Base-by-base conservation (phyloP, 257 asterid species). In the Vinca minor region DNA sequence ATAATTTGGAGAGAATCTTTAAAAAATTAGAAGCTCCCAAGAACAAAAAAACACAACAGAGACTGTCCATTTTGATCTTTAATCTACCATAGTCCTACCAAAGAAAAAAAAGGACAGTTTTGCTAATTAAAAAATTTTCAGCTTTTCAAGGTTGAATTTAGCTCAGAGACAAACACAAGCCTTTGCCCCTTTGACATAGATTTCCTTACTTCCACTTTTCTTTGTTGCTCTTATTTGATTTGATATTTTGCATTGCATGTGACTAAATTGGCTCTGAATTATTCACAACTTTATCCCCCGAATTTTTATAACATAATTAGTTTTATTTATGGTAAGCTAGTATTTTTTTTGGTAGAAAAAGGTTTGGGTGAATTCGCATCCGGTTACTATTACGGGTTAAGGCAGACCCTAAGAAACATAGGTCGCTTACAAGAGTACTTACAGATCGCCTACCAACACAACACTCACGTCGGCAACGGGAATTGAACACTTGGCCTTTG, bases 91-190 rank as follows among this genome's bases (percentile, higher is more conserved):
- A 29, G 32, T 21, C n/a, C 34, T 38, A 34, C 38, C 38, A 34
- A 64, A 35, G 34, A 49, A 38, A 61, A 48, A n/a, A 49, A 28
- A 20, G 9, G 69, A 65, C 61, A 65, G 36, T 31, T 64, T 10
- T 64, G 60, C 5, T 29, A n/a, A 13, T 3, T 29, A n/a, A 13
- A 49, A 64, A 28, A 32, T 36, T 20, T 34, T 48, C 61, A 65
- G 69, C 69, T 65, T 65, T 65, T 50, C 62, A 31, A 52, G 50
- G 60, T 65, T 49, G 49, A 65, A 65, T 1, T 65, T 20, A 12
- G 47, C 49, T 52, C n/a, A 9, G 25, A 15, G 58, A 65, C 69
- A 65, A 65, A 49, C 47, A 65, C 50, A 65, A 65, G 36, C 38
- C 69, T 12, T 48, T 38, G 44, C 38, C 69, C n/a, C 41, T 35